Evolutionary conservation across 768 basidiomycete genomes (phyloP).

Genomic region (Coprinellus micaceus): DNA sequence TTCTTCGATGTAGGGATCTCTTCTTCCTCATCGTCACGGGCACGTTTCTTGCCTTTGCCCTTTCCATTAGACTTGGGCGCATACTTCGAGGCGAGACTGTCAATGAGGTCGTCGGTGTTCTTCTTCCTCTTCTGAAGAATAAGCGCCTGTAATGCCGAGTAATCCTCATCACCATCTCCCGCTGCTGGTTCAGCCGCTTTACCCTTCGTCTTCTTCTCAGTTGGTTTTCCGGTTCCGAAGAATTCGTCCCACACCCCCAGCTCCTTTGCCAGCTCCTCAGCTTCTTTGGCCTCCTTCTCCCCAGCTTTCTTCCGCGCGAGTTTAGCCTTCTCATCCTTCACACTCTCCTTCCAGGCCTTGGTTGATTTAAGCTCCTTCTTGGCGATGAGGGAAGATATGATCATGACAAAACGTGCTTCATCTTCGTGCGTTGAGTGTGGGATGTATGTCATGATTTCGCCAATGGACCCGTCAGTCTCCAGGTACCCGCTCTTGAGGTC

Average conservation of each 20-base stretch:
- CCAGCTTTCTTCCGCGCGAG: slow-evolving; percentile 70
- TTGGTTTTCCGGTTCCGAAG: slow-evolving; percentile 71
- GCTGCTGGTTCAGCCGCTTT: slow-evolving; percentile 39
- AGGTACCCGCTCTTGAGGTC: slow-evolving; percentile 78
- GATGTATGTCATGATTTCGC: slow-evolving; percentile 77
- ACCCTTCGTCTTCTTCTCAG: slow-evolving; percentile 53
- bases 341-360: slow-evolving; percentile 62
- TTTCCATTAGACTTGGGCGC: slow-evolving; percentile 43
- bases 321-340: slow-evolving; percentile 77
- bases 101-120: slow-evolving; percentile 69
- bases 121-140: slow-evolving; percentile 72
- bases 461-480: slow-evolving; percentile 70
- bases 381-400: slow-evolving; percentile 65
- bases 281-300: slow-evolving; percentile 78
- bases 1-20: slow-evolving; percentile 48
- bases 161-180: slow-evolving; percentile 42
- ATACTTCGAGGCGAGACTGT: slow-evolving; percentile 73
- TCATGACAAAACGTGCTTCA: slow-evolving; percentile 75
- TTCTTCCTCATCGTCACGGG: slow-evolving; percentile 43
- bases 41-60: slow-evolving; percentile 52
- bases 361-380: slow-evolving; percentile 54
- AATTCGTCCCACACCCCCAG: slow-evolving; percentile 95
- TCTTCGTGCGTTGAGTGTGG: slow-evolving; percentile 84
- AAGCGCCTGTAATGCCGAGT: slow-evolving; percentile 71
- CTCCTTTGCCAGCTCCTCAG: slow-evolving; percentile 79